Base-by-base conservation (phyloP, 768 basidiomycete genomes). In the Suillus variegatus region DNA sequence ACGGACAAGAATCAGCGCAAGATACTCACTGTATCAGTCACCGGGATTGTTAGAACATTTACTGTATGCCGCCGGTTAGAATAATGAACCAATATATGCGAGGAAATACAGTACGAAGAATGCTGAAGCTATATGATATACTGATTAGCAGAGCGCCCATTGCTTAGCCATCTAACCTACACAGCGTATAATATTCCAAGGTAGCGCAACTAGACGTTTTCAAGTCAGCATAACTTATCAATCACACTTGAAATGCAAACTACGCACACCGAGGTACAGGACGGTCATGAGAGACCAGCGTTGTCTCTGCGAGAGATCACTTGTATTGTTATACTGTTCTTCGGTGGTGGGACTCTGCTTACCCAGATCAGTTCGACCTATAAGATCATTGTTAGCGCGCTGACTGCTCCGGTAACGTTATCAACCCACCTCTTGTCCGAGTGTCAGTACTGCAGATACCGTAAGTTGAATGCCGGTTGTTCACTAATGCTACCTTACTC, bases 101-200 rank as follows among this genome's bases (percentile, higher is more conserved):
- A 52, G 4, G 16, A 52, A 16, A 54, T 16, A 9, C 25, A 9
- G 18, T 54, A 54, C 52, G 1, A 9, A 54, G 8, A 16, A 32
- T 54, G 18, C 32, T 18, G 10, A 54, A 25, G 52, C 52, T 54
- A 32, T 9, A 12, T 10, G 18, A 54, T 6, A 54, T 4, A 54
- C 52, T 20, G 8, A 54, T 54, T 6, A 54, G 52, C 28, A 32
- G 28, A 18, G 32, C 52, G 2, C 2, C 28, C 16, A 32, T 54
- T 18, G 25, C 52, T 32, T 52, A 32, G 51, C 25, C 51, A 18
- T 52, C 28, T 16, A 52, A 52, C 51, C 16, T 52, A 52, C 51
- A 52, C 28, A 32, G 51, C 51, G 32, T 52, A 52, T 52, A 52
- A 52, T 32, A 52, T 52, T 52, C 51, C 51, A 52, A 52, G 51